Base-by-base conservation (phyloP, 2,329 filamentous ascomycete genomes). In the Macroventuria anomochaeta region DNA sequence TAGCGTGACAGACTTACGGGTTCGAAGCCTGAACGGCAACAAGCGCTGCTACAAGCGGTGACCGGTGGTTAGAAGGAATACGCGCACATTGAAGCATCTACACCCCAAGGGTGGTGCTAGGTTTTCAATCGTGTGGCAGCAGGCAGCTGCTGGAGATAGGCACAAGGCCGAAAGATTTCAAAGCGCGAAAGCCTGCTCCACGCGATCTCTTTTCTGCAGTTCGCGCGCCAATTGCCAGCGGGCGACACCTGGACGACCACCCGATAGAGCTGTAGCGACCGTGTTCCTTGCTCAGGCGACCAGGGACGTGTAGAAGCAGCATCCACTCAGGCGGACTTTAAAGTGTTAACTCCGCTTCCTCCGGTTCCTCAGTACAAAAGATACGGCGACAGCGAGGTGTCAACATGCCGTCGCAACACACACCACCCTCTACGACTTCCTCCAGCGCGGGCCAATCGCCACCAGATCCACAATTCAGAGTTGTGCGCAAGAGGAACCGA, bases 401-500 rank as follows among this genome's bases (percentile, higher is more conserved):
- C 44, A 65, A 43, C 42, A 91, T 91, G 89, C 86, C 87, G 55
- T 89, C 89, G 17, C 51, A 54, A 49, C 29, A 54, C 20, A 92
- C 90, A 43, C 88, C 90, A 49, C 87, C 88, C 17, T 92, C 89
- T 25, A 90, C 88, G 47, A 88, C 86, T 29, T 89, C 90, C 7
- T 95, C 91, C 13, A 86, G 80, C 61, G 87, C 87, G 54, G 85
- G 88, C 60, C 88, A 89, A 58, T 96, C 92, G 37, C 91, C 93
- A 32, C 91, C 92, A 28, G 91, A 96, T 73, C 86, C 90, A 46
- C 89, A 93, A 62, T 96, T 90, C 69, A 86, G 91, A 65, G 88
- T 97, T 43, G 90, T 97, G 55, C 88, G 93, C 62, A 96, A 96
- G 79, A 86, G 93, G 73, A 97, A 97, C 70, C 84, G 93, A 55